phyloP scores from a whole-genome alignment of 192 early-diverging fungal genomes.

The Umbelopsis ramanniana region DNA sequence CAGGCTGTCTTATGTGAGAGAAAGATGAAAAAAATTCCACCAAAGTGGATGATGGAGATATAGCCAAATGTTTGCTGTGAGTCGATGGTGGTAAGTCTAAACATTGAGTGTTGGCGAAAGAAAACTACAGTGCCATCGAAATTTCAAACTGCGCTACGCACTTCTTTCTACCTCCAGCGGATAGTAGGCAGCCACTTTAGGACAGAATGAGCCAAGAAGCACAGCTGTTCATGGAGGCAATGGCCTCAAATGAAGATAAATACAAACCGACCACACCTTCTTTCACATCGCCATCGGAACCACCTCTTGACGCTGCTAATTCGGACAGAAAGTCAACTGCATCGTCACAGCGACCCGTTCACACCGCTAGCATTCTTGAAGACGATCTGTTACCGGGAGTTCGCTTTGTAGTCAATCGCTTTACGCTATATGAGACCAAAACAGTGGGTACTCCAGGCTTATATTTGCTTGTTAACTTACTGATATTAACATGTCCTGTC shows the following conservation, averaged over 20 bases:
- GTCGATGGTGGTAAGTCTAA: too few species aligned
- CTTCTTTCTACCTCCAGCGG: not conserved
- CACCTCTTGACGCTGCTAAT: conserved; percentile 2
- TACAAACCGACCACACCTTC: conserved; percentile 8
- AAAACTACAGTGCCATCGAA: too few species aligned
- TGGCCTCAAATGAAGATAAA: conserved; percentile 23
- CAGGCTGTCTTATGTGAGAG: too few species aligned
- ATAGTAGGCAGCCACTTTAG: not conserved
- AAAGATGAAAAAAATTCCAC: too few species aligned
- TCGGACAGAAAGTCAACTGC: not conserved
- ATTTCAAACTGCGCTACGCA: not conserved
- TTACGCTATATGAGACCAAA: conserved; percentile 89
- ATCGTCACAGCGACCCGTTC: not conserved
- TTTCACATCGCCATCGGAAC: not conserved
- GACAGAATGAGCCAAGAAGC: conserved; percentile 34
- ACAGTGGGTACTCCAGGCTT: conserved; percentile 54
- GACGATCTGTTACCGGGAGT: conserved; percentile 22
- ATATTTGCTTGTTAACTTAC: not conserved
- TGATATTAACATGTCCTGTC: not conserved
- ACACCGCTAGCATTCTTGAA: not conserved
- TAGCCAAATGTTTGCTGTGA: too few species aligned
- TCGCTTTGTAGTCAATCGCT: conserved; percentile 65
- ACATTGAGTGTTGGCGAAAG: too few species aligned
- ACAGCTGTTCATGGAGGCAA: conserved; percentile 33
- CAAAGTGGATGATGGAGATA: not conserved